phyloP scores from a whole-genome alignment of 2,329 filamentous ascomycete species.

The Monosporascus sp. region DNA sequence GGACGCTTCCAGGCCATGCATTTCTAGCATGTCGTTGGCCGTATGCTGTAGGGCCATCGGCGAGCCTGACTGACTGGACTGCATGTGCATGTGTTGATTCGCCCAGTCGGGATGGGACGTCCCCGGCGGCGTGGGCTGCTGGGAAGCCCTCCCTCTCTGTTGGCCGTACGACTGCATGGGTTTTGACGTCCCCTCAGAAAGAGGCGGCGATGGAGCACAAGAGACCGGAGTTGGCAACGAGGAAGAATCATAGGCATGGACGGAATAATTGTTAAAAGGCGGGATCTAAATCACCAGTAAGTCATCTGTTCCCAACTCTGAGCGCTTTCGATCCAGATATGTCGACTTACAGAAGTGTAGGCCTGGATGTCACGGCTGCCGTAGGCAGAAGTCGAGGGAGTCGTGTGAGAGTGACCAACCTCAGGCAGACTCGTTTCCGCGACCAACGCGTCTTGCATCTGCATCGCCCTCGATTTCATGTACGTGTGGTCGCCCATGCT shows the following conservation, averaged over 20 bases:
- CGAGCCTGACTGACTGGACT: constrained; percentile 38
- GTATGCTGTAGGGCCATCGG: constrained; percentile 37
- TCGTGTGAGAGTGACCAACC: constrained; percentile 12
- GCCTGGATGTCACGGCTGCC: constrained; percentile 18
- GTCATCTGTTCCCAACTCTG: constrained; percentile 2
- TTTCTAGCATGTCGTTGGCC: constrained; percentile 32
- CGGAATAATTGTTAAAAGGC: constrained; percentile 31
- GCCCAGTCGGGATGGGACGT: constrained; percentile 42
- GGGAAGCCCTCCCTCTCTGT: constrained; percentile 30
- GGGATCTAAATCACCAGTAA: constrained; percentile 25
- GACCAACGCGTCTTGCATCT: constrained; percentile 17
- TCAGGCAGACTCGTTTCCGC: constrained; percentile 14
- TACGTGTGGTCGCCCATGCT: constrained; percentile 23
- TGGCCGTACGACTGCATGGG: constrained; percentile 33
- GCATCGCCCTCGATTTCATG: constrained; percentile 14
- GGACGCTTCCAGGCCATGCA: constrained; percentile 31
- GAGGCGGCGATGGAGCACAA: constrained; percentile 40
- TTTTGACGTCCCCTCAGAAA: constrained; percentile 37
- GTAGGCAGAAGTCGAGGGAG: constrained; percentile 20
- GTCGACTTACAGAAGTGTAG: constrained; percentile 22
- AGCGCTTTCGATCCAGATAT: background rate
- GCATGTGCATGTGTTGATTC: constrained; percentile 35
- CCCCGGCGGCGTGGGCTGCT: constrained; percentile 44
- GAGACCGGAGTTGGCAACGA: constrained; percentile 47
- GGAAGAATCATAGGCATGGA: constrained; percentile 33